A percentile compares a stretch with the other conserved stretches of the same genome.
Conservation (phyloP, 345 rosid genomes). For the Acer negundo region DNA sequence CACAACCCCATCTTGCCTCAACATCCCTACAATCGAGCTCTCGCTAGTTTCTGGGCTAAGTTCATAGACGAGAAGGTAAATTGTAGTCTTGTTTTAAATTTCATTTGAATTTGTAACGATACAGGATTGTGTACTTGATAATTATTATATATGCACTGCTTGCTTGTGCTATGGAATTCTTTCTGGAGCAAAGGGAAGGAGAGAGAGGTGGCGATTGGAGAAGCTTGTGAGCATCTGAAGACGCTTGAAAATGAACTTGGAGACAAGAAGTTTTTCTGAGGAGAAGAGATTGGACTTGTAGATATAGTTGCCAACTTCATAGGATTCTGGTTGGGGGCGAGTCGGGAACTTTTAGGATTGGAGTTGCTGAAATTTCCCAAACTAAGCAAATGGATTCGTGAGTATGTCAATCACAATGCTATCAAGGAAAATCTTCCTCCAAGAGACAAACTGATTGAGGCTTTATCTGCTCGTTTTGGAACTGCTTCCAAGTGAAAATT, state of each 20-base stretch:
- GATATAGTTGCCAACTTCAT: slow-evolving; percentile 53
- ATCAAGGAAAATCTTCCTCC: slow-evolving; percentile 49
- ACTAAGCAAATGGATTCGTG: slow-evolving; percentile 39
- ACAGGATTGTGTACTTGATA: too few species aligned
- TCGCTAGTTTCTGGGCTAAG: slow-evolving; percentile 59
- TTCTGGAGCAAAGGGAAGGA: slow-evolving; percentile 31
- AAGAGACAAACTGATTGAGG: slow-evolving; percentile 34
- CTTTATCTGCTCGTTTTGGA: neutral
- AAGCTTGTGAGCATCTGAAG: slow-evolving; percentile 40
- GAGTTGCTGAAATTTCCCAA: slow-evolving; percentile 49
- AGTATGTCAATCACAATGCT: slow-evolving; percentile 26
- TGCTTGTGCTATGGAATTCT: slow-evolving; percentile 31
- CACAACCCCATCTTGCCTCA: slow-evolving; percentile 42
- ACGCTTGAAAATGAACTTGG: slow-evolving; percentile 52
- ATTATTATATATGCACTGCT: slow-evolving; percentile 28
- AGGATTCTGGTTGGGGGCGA: slow-evolving; percentile 46
- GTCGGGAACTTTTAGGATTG: slow-evolving; percentile 40
- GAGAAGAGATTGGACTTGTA: slow-evolving; percentile 56
- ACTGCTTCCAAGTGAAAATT: neutral
- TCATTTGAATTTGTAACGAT: too few species aligned
- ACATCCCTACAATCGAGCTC: slow-evolving; percentile 49
- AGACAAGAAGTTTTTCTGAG: slow-evolving; percentile 59
- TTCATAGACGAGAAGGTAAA: slow-evolving; percentile 38
- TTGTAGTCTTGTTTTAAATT: too few species aligned
- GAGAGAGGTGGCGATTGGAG: slow-evolving; percentile 37